Conservation (phyloP, 1,139 yeast species). For the Magnusiomyces paraingens region DNA sequence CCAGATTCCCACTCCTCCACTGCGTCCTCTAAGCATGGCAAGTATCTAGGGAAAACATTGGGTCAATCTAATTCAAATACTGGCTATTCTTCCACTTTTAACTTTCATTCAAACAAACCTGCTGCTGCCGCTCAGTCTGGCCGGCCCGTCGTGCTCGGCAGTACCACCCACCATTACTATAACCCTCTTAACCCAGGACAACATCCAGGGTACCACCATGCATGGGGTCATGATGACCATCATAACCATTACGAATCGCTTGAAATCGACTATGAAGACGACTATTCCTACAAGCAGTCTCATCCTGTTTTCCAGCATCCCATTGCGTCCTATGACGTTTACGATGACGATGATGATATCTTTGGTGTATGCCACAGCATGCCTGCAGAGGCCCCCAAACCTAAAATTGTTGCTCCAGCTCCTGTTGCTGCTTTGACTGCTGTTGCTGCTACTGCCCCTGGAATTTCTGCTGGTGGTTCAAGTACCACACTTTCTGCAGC, state of each 20-base stretch:
- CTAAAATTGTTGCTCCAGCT: neutral
- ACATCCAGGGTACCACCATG: neutral
- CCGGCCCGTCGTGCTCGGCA: no score
- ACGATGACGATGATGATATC: conserved; percentile 13
- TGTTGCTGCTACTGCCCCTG: neutral
- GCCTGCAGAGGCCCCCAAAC: conserved; percentile 5
- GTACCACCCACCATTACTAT: no score
- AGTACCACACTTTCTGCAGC: no score
- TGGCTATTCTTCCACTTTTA: no score
- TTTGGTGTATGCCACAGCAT: conserved; percentile 16
- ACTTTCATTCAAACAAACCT: no score
- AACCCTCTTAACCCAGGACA: no score
- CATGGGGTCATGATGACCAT: conserved; percentile 6
- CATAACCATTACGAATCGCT: conserved; percentile 4
- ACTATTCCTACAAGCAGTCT: conserved; percentile 11
- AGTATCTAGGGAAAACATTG: no score
- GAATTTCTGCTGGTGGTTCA: no score
- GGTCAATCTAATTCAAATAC: no score
- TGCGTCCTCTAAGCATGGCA: no score
- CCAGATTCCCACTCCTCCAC: no score
- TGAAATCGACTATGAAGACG: conserved; percentile 11
- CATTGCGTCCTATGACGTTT: neutral
- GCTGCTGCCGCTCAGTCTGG: no score
- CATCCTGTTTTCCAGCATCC: conserved; percentile 7
- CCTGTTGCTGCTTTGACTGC: neutral